phyloP scores from a whole-genome alignment of 345 rosid genomes.

The Gossypium bickii region DNA sequence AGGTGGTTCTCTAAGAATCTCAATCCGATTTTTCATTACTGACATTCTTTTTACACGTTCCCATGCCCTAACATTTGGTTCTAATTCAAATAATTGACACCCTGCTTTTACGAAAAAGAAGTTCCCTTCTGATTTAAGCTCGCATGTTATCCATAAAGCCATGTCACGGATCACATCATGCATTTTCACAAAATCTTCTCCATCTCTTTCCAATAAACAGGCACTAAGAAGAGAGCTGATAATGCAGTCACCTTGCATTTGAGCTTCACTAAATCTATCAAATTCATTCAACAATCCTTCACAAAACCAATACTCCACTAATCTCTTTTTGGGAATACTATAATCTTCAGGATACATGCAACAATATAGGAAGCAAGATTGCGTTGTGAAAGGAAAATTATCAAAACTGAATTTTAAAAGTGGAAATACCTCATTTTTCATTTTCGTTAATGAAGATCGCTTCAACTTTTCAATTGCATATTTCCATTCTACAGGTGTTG shows the following conservation, averaged over 20 bases:
- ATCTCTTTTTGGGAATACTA: not conserved
- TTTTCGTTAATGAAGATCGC: not conserved
- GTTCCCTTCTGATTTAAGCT: not conserved
- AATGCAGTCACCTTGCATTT: not conserved
- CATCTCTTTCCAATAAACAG: not conserved
- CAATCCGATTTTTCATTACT: not conserved
- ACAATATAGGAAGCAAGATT: constrained; percentile 15
- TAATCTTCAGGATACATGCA: constrained; percentile 4
- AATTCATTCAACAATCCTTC: not conserved
- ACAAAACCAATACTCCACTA: not conserved
- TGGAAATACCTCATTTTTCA: not conserved
- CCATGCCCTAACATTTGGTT: not conserved
- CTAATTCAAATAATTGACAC: not conserved
- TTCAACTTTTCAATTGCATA: not conserved
- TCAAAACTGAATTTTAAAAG: not conserved
- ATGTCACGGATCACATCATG: constrained; percentile 24
- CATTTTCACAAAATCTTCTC: constrained; percentile 25
- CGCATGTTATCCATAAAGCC: not conserved
- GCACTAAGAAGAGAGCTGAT: not conserved
- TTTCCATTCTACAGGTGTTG: not conserved
- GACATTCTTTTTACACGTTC: not conserved
- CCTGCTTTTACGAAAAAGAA: not conserved
- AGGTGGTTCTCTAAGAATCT: not conserved
- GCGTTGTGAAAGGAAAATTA: not conserved
- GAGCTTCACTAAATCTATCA: not conserved